A percentile compares a stretch with the other conserved stretches of the same genome.
Conservation (phyloP, 208 protist genomes). For the Trypanosoma brucei region DNA sequence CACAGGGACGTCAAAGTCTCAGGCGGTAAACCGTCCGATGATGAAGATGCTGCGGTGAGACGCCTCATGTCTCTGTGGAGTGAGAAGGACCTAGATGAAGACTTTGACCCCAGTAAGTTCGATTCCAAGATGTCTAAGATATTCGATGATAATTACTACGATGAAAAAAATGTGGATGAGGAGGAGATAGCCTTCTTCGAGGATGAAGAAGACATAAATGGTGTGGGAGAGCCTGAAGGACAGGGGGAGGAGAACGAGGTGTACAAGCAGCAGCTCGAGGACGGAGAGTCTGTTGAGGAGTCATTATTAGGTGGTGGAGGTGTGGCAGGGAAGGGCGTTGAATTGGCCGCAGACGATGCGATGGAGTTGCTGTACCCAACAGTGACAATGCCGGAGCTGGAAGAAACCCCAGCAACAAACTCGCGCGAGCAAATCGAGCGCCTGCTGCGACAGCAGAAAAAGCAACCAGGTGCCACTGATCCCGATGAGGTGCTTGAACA, state of each 20-base stretch:
- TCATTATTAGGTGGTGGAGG: slow-evolving; percentile 17
- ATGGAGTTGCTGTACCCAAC: slow-evolving; percentile 65
- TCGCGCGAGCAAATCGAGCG: slow-evolving; percentile 26
- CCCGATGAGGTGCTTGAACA: slow-evolving; percentile 27
- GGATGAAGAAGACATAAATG: slow-evolving; percentile 42
- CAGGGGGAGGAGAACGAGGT: slow-evolving; percentile 19
- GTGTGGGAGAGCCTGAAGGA: slow-evolving; percentile 2
- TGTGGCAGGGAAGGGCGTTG: background rate
- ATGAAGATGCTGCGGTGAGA: slow-evolving; percentile 45
- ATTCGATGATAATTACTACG: slow-evolving; percentile 87
- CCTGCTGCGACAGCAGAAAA: slow-evolving; percentile 25
- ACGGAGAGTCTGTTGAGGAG: slow-evolving; percentile 53
- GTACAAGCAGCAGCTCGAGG: slow-evolving; percentile 45
- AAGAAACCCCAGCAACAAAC: slow-evolving; percentile 25
- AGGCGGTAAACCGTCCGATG: slow-evolving; percentile 21
- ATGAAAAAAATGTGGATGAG: slow-evolving; percentile 80
- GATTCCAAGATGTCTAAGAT: slow-evolving; percentile 83
- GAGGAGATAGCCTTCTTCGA: slow-evolving; percentile 85
- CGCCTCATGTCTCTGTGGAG: slow-evolving; percentile 67
- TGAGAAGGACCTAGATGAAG: slow-evolving; percentile 77
- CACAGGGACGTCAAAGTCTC: slow-evolving; percentile 7
- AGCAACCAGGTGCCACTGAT: slow-evolving; percentile 3
- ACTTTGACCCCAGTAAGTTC: slow-evolving; percentile 84
- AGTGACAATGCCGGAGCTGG: slow-evolving; percentile 32
- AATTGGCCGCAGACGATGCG: slow-evolving; percentile 24